A percentile compares a stretch with the other conserved stretches of the same genome.
phyloP scores from a whole-genome alignment of 768 basidiomycete species.

The Pilatotrama ljubarskyi region DNA sequence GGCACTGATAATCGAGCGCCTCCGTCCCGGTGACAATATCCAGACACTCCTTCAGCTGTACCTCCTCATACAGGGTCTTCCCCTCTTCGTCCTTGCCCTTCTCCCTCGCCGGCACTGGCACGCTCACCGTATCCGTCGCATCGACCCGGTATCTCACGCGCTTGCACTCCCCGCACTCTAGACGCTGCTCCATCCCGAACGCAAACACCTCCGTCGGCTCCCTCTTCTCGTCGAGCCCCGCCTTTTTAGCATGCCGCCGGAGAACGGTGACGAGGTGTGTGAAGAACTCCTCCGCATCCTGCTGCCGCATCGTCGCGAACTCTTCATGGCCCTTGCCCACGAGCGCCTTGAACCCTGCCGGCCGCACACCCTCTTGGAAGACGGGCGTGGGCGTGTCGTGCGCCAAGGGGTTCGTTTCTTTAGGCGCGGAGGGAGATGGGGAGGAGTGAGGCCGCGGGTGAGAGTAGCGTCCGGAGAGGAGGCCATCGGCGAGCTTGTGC shows the following conservation, averaged over 20 bases:
- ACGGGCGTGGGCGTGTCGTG: constrained; percentile 45
- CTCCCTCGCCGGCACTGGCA: constrained; percentile 73
- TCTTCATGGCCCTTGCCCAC: constrained; percentile 92
- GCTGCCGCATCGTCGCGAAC: constrained; percentile 95
- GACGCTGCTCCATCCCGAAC: constrained; percentile 83
- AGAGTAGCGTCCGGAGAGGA: constrained; percentile 91
- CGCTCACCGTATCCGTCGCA: constrained; percentile 70
- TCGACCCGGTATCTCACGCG: constrained; percentile 85
- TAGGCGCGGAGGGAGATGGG: constrained; percentile 19
- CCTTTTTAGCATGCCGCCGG: constrained; percentile 61
- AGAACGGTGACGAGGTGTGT: constrained; percentile 75
- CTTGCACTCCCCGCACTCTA: constrained; percentile 78
- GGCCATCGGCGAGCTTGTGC: constrained; percentile 87
- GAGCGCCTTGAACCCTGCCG: constrained; percentile 81
- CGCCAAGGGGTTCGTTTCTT: constrained; percentile 35
- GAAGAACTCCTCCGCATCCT: constrained; percentile 96
- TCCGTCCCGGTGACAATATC: constrained; percentile 59
- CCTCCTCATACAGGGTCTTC: constrained; percentile 62
- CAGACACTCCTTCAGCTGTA: constrained; percentile 62
- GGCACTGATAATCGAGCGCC: constrained; percentile 79
- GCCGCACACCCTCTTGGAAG: constrained; percentile 85
- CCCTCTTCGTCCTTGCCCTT: constrained; percentile 56
- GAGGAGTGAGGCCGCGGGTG: constrained; percentile 46
- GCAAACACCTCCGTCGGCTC: constrained; percentile 79
- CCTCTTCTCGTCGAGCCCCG: constrained; percentile 37